phyloP scores from a whole-genome alignment of 2,329 filamentous ascomycete species.

The Sporothrix sp. region DNA sequence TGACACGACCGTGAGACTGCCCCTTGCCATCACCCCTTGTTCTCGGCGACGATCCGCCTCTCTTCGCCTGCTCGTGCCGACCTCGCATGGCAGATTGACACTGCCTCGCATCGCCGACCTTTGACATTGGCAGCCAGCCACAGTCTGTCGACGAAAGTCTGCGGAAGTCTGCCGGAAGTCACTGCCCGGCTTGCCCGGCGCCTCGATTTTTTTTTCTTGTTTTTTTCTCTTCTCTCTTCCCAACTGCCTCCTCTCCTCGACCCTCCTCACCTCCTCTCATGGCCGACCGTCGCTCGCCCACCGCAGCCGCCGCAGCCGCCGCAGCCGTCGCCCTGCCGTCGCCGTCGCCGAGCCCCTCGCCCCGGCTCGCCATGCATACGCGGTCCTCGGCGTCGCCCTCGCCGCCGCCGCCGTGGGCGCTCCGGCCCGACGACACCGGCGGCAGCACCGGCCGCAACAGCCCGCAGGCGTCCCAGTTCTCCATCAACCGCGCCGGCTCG shows the following conservation, averaged over 20 bases:
- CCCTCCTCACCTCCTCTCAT: background rate
- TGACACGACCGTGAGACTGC: background rate
- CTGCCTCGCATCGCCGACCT: background rate
- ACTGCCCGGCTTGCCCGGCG: too few species aligned
- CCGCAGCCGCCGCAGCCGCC: background rate
- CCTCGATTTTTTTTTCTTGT: too few species aligned
- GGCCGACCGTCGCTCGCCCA: constrained; percentile 1
- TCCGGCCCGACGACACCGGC: background rate
- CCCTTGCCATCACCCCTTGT: too few species aligned
- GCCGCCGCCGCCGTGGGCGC: constrained; percentile 7
- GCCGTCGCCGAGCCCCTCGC: background rate
- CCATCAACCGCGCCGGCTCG: constrained; percentile 6
- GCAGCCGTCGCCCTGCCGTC: background rate
- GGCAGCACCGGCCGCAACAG: background rate
- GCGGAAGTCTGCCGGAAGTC: too few species aligned
- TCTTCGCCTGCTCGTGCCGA: background rate
- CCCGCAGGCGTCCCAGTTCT: constrained; percentile 10
- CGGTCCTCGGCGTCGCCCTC: background rate
- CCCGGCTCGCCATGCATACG: background rate
- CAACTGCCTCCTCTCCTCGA: background rate
- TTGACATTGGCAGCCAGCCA: background rate
- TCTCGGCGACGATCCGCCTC: background rate
- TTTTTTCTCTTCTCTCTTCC: background rate
- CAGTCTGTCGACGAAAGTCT: too few species aligned
- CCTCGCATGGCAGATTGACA: background rate